A percentile compares a stretch with the other conserved stretches of the same genome.
phyloP scores from a whole-genome alignment of 75 land plant genomes.

The Sequoia sempervirens region DNA sequence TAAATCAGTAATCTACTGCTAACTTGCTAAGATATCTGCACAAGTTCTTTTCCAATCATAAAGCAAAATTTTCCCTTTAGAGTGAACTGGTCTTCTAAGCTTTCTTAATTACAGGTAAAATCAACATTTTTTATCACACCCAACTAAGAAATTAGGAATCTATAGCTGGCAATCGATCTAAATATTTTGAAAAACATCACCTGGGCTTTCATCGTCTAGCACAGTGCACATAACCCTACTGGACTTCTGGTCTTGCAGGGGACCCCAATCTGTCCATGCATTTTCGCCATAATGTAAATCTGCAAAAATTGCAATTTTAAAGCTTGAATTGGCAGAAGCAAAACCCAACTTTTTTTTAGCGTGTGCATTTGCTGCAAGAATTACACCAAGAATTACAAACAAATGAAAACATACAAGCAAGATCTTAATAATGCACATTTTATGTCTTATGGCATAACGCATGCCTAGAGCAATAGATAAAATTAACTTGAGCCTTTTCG shows the following conservation, averaged over 20 bases:
- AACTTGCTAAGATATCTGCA: not conserved
- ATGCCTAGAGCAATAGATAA: not conserved
- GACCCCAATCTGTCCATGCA: constrained; percentile 90
- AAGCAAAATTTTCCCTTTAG: too few relatives aligned
- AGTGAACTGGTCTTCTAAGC: not conserved
- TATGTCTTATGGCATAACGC: not conserved
- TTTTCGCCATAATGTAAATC: constrained; percentile 92
- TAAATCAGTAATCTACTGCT: too few relatives aligned
- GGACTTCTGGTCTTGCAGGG: constrained; percentile 71
- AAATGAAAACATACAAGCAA: not conserved
- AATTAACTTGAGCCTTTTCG: not conserved
- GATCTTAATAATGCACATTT: not conserved
- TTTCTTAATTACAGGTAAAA: not conserved
- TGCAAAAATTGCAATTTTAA: constrained; percentile 83
- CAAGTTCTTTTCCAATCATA: too few relatives aligned
- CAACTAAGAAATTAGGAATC: not conserved
- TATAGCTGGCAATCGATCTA: not conserved
- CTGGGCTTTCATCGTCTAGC: constrained; percentile 54
- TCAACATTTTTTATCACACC: not conserved
- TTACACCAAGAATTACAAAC: not conserved
- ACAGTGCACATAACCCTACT: constrained; percentile 48
- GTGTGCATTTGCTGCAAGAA: not conserved
- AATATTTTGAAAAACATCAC: constrained; percentile 14
- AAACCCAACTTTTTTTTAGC: not conserved
- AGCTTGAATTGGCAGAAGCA: constrained; percentile 12